These are phyloP conservation scores for Chaetoscypha palmicola DNA, from an alignment of 2,329 filamentous ascomycete genomes.

Conservation along the genomic window DNA sequence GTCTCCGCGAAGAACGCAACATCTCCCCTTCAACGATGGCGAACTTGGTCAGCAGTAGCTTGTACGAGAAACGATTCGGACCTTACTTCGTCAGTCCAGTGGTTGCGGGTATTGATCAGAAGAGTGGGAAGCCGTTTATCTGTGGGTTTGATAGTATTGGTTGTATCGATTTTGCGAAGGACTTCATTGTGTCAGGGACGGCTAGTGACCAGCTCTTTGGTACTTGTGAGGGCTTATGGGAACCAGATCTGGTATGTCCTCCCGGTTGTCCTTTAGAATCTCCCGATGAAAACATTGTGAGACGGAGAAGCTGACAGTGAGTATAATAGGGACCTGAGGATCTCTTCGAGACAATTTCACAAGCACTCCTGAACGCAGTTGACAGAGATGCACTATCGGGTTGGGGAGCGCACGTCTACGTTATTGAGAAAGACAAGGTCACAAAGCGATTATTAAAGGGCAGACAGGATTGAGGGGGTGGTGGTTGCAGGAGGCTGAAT, in stretches of 20 bases:
- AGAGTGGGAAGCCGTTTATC: slow-evolving; percentile 91
- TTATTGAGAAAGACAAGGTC: slow-evolving; percentile 99
- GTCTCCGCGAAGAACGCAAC: slow-evolving; percentile 92
- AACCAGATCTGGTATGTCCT: slow-evolving; percentile 76
- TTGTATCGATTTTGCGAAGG: slow-evolving; percentile 98
- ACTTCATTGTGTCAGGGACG: slow-evolving; percentile 96
- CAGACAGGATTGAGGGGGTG: slow-evolving; percentile 68
- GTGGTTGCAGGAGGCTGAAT: neutral
- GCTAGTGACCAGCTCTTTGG: slow-evolving; percentile 97
- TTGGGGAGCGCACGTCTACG: slow-evolving; percentile 98
- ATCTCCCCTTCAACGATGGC: slow-evolving; percentile 93
- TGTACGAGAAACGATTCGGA: slow-evolving; percentile 95
- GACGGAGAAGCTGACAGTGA: neutral
- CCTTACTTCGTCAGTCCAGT: slow-evolving; percentile 96
- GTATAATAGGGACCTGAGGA: slow-evolving; percentile 69
- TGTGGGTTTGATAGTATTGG: slow-evolving; percentile 99
- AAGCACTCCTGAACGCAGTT: slow-evolving; percentile 89
- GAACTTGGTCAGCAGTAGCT: slow-evolving; percentile 82
- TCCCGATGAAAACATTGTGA: too few species aligned
- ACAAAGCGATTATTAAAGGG: slow-evolving; percentile 98
- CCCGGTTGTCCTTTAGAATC: too few species aligned
- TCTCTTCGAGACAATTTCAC: slow-evolving; percentile 96
- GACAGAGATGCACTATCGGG: slow-evolving; percentile 95
- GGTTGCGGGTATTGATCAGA: slow-evolving; percentile 89
- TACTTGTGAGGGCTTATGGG: slow-evolving; percentile 97